A percentile compares a stretch with the other conserved stretches of the same genome.
Evolutionary conservation across 495 filamentous ascomycete genomes (phyloP).

Genomic region (Penicillium desertorum): DNA sequence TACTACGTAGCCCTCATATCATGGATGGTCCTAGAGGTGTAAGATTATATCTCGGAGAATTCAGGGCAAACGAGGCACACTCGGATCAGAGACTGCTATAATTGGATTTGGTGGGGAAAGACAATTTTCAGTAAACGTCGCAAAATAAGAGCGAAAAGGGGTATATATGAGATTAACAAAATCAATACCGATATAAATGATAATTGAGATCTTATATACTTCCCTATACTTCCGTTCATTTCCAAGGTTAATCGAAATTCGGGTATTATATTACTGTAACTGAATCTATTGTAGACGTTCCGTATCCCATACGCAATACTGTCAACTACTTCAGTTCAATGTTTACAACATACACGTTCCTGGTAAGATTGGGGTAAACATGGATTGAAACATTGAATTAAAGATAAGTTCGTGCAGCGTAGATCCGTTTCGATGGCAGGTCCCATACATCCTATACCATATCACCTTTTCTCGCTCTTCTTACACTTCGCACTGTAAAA

Average conservation of each 20-base stretch:
- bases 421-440: not conserved
- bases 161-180: not conserved
- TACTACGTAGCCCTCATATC: not conserved
- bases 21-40: not conserved
- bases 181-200: too few species aligned
- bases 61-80: slow-evolving; percentile 6
- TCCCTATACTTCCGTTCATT: not conserved
- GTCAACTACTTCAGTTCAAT: slow-evolving; percentile 7
- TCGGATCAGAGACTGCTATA: slow-evolving; percentile 6
- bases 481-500: not conserved
- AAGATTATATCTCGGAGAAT: slow-evolving; percentile 8
- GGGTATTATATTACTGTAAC: slow-evolving; percentile 26
- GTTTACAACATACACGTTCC: slow-evolving; percentile 19
- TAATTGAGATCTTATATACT: not conserved
- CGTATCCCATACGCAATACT: slow-evolving; percentile 27
- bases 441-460: not conserved
- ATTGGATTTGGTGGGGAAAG: slow-evolving; percentile 3
- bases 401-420: not conserved
- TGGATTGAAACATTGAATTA: not conserved
- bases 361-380: slow-evolving; percentile 24
- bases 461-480: not conserved
- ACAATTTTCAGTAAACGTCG: not conserved
- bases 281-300: slow-evolving; percentile 9
- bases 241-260: slow-evolving; percentile 8
- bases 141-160: not conserved